Evolutionary conservation across 495 filamentous ascomycete genomes (phyloP).

Genomic region (Extremus antarcticus): DNA sequence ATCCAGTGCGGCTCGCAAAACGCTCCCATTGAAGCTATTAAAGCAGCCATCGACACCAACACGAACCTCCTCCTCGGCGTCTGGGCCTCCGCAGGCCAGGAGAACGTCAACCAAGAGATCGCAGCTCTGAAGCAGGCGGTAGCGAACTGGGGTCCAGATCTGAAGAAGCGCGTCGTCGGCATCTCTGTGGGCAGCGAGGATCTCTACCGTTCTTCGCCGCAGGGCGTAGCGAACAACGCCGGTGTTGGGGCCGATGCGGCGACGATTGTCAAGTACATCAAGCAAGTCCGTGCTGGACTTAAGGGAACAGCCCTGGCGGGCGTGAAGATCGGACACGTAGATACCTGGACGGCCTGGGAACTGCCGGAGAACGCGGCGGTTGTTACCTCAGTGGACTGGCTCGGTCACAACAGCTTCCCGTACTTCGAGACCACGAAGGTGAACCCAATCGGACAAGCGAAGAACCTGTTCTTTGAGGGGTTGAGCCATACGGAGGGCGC

Average conservation of each 20-base stretch:
- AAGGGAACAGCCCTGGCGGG: slow-evolving; percentile 2
- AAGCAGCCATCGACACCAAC: slow-evolving; percentile 41
- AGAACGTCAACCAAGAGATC: slow-evolving; percentile 50
- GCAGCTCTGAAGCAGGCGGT: slow-evolving; percentile 52
- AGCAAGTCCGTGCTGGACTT: slow-evolving; percentile 36
- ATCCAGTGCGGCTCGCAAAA: slow-evolving; percentile 44
- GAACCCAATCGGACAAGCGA: slow-evolving; percentile 35
- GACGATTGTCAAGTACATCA: slow-evolving; percentile 49
- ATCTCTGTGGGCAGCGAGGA: slow-evolving; percentile 82
- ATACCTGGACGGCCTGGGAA: slow-evolving; percentile 41
- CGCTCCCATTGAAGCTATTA: slow-evolving; percentile 35
- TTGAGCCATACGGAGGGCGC: slow-evolving; percentile 29
- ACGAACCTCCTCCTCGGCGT: slow-evolving; percentile 57
- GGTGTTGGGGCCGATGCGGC: slow-evolving; percentile 46
- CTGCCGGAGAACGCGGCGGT: slow-evolving; percentile 21
- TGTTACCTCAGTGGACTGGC: slow-evolving; percentile 38
- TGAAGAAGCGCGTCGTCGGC: slow-evolving; percentile 55
- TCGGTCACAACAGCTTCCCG: slow-evolving; percentile 42
- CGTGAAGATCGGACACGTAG: slow-evolving; percentile 19
- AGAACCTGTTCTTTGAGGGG: slow-evolving; percentile 31
- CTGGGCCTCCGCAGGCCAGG: slow-evolving; percentile 56
- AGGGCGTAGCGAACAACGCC: slow-evolving; percentile 34
- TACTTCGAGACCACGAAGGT: slow-evolving; percentile 39
- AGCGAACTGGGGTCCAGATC: slow-evolving; percentile 42
- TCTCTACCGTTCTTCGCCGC: slow-evolving; percentile 60